Base-by-base conservation (phyloP, 345 rosid genomes). In the Cardiospermum halicacabum region DNA sequence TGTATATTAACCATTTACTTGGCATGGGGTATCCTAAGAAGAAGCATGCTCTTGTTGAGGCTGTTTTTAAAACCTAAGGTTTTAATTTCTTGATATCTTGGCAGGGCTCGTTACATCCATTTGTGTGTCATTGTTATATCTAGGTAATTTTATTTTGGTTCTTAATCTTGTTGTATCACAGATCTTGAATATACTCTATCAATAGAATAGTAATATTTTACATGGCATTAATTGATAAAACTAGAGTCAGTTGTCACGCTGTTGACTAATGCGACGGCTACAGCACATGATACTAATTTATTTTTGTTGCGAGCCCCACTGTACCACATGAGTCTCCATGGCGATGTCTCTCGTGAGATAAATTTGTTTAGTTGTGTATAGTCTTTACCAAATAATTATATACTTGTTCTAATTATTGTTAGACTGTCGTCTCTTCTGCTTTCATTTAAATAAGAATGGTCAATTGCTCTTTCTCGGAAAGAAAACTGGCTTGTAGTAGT, bases 11-110 rank as follows among this genome's bases (percentile, higher is more conserved):
- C 68, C 97, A 90, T 68, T 13, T 93, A 78, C 2, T 90, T 53
- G 96, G 96, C 32, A 68, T 90, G 56, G 98, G 99, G 2, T 88
- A 77, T 72, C 94, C 91, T 1, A 89, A 68, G 83, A 87, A 85
- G 85, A 87, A 78, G 77, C 99, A 90, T 68, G 81, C 81, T 49
- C 72, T 88, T 58, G 99, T 87, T 2, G 94, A 94, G 79, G 92
- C 90, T 37, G 84, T 79, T 59, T 85, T 88, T 75, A 69, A 42
- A n/a, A 34, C 16, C 64, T 26, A 76, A 53, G 65, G 8, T 34
- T 36, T 15, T 15, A 13, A 5, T 12, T 9, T 11, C 49, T 51
- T n/a, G n/a, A n/a, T n/a, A n/a, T n/a, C n/a, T n/a, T n/a, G n/a
- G n/a, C n/a, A n/a, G n/a, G n/a, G n/a, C n/a, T n/a, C n/a, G n/a